These are phyloP conservation scores for Cicer yamashitae DNA, from an alignment of 306 rosid genomes.

Conservation along the genomic window DNA sequence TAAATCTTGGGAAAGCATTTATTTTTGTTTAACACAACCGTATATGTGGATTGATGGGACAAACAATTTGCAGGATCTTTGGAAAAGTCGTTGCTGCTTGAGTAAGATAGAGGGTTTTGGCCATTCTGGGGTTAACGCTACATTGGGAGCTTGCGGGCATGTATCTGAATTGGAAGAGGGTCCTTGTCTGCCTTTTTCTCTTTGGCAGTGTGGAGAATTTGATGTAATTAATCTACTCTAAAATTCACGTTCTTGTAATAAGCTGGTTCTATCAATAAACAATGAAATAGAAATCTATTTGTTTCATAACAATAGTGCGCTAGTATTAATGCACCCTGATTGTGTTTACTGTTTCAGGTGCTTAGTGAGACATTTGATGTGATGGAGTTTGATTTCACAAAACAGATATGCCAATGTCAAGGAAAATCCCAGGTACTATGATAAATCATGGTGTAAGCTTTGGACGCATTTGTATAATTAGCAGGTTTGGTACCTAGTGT, in stretches of 20 bases:
- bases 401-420: constrained; percentile 58
- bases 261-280: constrained; percentile 18
- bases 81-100: constrained; percentile 83
- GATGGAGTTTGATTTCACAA: constrained; percentile 89
- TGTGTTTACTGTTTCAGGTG: constrained; percentile 61
- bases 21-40: constrained; percentile 11
- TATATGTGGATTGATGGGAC: constrained; percentile 33
- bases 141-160: constrained; percentile 80
- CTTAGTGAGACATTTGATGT: constrained; percentile 72
- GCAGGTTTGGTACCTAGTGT: constrained; percentile 25
- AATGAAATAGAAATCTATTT: constrained; percentile 28
- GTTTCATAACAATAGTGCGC: constrained; percentile 13
- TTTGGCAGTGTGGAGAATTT: constrained; percentile 85
- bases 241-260: constrained; percentile 21
- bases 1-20: constrained; percentile 16
- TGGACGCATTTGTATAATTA: constrained; percentile 30
- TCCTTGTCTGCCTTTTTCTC: constrained; percentile 68
- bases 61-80: constrained; percentile 68
- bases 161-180: constrained; percentile 62
- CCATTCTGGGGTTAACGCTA: constrained; percentile 71
- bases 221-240: constrained; percentile 55
- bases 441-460: constrained; percentile 23
- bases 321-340: constrained; percentile 15
- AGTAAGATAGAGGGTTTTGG: constrained; percentile 74
- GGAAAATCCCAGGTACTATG: constrained; percentile 75